phyloP scores from a whole-genome alignment of 768 basidiomycete species.

The Pleurotus pulmonarius region DNA sequence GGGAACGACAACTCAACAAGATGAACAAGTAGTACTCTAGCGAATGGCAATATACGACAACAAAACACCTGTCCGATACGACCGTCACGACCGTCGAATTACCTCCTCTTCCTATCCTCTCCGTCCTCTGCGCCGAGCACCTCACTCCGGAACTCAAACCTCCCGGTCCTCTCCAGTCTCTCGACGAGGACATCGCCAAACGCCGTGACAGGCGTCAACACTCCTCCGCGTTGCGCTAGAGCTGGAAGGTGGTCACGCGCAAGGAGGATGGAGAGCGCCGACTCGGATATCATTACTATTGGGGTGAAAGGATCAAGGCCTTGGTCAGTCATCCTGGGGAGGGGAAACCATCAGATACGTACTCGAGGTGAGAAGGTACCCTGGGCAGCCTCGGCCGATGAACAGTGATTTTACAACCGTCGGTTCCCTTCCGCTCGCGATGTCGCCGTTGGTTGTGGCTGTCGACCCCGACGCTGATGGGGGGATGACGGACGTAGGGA shows the following conservation, averaged over 20 bases:
- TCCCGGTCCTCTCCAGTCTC: constrained; percentile 56
- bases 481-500: constrained; percentile 22
- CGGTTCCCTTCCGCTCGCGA: too few relatives aligned
- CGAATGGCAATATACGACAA: too few relatives aligned
- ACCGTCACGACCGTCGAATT: too few relatives aligned
- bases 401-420: constrained; percentile 27
- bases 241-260: constrained; percentile 52
- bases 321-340: constrained; percentile 1
- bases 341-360: constrained; percentile 15
- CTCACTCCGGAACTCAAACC: constrained; percentile 54
- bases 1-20: too few relatives aligned
- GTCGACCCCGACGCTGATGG: not conserved
- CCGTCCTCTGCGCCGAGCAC: constrained; percentile 16
- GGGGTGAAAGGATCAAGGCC: not conserved
- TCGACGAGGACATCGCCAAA: constrained; percentile 74
- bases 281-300: constrained; percentile 74
- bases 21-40: too few relatives aligned
- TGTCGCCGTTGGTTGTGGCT: too few relatives aligned
- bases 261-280: constrained; percentile 67
- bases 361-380: constrained; percentile 60
- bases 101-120: too few relatives aligned
- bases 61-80: too few relatives aligned
- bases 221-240: constrained; percentile 62
- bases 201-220: constrained; percentile 81
- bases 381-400: constrained; percentile 72